Conservation (phyloP, 2,329 filamentous ascomycete genomes). For the Bipolaris oryzae region DNA sequence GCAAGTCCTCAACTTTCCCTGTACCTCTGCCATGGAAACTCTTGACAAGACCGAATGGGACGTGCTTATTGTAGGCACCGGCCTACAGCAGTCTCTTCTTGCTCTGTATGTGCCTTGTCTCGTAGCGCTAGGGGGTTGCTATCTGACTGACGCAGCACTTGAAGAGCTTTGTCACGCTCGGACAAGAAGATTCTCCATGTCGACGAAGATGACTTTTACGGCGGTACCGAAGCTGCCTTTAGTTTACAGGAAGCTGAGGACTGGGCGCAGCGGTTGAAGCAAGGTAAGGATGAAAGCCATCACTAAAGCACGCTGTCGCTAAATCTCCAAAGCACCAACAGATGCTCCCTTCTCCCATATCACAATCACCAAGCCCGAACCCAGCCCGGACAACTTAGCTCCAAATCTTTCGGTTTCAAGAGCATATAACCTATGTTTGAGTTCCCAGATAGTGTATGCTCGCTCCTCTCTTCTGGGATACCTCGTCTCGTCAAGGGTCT, state of each 20-base stretch:
- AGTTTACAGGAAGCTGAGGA: constrained; percentile 79
- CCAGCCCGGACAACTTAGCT: constrained; percentile 25
- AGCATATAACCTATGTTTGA: constrained; percentile 81
- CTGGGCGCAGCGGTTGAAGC: constrained; percentile 64
- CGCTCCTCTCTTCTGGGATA: constrained; percentile 77
- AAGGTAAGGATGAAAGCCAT: constrained; percentile 32
- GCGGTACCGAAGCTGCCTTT: constrained; percentile 82
- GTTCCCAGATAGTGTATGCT: constrained; percentile 85
- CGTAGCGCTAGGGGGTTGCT: constrained; percentile 42
- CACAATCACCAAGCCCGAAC: constrained; percentile 39
- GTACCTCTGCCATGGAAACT: constrained; percentile 52
- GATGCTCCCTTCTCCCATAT: constrained; percentile 39
- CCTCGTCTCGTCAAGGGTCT: constrained; percentile 87
- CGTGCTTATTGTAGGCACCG: constrained; percentile 60
- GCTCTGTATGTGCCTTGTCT: constrained; percentile 55
- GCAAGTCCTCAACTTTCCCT: constrained; percentile 24
- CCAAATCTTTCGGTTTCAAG: constrained; percentile 66
- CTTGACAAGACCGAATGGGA: constrained; percentile 60
- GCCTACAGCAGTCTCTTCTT: constrained; percentile 59
- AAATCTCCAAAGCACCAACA: constrained; percentile 19
- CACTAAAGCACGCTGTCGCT: constrained; percentile 4
- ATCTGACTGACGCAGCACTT: constrained; percentile 73
- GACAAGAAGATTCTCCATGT: constrained; percentile 90
- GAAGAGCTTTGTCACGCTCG: constrained; percentile 88
- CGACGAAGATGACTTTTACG: constrained; percentile 87